Evolutionary conservation across 2,329 filamentous ascomycete species (phyloP).

Genomic region (Colletotrichum sp.): DNA sequence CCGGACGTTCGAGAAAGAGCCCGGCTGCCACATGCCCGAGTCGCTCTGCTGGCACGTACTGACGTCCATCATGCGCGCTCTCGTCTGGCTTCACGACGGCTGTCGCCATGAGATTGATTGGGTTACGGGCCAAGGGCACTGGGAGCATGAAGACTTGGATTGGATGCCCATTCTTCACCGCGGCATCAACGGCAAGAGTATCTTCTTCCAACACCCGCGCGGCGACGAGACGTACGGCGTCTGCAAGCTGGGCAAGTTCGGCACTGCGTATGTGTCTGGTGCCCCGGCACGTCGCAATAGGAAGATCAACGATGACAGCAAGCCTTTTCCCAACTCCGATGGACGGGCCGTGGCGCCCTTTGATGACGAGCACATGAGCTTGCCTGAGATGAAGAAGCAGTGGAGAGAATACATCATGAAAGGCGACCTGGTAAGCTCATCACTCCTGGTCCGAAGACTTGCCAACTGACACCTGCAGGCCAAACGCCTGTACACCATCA

Average conservation of each 20-base stretch:
- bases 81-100: slow-evolving; percentile 59
- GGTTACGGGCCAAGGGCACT: background rate
- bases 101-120: slow-evolving; percentile 28
- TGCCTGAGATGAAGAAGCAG: slow-evolving; percentile 10
- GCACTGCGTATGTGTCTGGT: slow-evolving; percentile 42
- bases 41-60: slow-evolving; percentile 62
- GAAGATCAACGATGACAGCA: background rate
- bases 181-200: slow-evolving; percentile 49
- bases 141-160: slow-evolving; percentile 36
- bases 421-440: background rate
- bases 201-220: slow-evolving; percentile 54
- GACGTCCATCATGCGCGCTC: slow-evolving; percentile 49
- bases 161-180: slow-evolving; percentile 60
- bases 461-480: slow-evolving; percentile 20
- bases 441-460: background rate
- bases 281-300: slow-evolving; percentile 27
- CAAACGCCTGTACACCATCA: slow-evolving; percentile 37
- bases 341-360: slow-evolving; percentile 12
- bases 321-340: background rate
- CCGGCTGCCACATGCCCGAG: slow-evolving; percentile 49
- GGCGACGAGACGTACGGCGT: slow-evolving; percentile 55
- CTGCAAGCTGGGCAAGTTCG: slow-evolving; percentile 59
- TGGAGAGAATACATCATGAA: slow-evolving; percentile 8
- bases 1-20: slow-evolving; percentile 24
- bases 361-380: background rate